Conservation (phyloP, 176 grass and related monocot genomes). For the Puccinellia tenuiflora region DNA sequence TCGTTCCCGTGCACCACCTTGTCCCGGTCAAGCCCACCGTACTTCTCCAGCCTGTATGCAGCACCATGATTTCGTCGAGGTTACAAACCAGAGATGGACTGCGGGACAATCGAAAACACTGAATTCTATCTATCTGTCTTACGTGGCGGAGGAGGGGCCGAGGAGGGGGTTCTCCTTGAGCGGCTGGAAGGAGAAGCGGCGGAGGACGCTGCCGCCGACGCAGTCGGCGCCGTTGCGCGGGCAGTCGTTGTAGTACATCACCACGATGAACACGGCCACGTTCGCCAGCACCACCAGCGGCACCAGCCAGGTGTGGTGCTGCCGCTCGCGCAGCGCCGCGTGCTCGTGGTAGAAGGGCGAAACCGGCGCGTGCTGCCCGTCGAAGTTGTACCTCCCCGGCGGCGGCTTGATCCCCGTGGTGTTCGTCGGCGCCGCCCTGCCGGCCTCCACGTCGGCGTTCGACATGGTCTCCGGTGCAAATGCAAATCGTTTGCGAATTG, state of each 20-base stretch:
- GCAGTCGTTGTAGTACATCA: slow-evolving; percentile 79
- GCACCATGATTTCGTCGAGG: neutral
- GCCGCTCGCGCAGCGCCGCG: slow-evolving; percentile 27
- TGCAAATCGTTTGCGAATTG: neutral
- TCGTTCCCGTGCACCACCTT: slow-evolving; percentile 55
- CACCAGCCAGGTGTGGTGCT: slow-evolving; percentile 63
- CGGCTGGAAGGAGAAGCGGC: slow-evolving; percentile 79
- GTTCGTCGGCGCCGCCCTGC: neutral
- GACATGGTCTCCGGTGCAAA: slow-evolving; percentile 28
- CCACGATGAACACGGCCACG: slow-evolving; percentile 58
- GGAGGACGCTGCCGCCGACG: slow-evolving; percentile 43
- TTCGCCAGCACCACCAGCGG: slow-evolving; percentile 56
- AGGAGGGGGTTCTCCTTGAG: slow-evolving; percentile 78
- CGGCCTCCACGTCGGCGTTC: slow-evolving; percentile 46
- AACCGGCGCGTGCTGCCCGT: slow-evolving; percentile 1
- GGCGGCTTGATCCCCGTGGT: slow-evolving; percentile 48
- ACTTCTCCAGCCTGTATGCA: slow-evolving; percentile 55
- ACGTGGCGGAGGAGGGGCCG: slow-evolving; percentile 62
- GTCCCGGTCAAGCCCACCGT: slow-evolving; percentile 63
- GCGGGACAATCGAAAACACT: neutral
- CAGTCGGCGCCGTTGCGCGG: slow-evolving; percentile 42
- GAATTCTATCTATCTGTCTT: neutral
- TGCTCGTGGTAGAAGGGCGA: slow-evolving; percentile 60
- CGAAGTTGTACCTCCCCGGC: slow-evolving; percentile 32
- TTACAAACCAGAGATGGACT: neutral